A percentile compares a stretch with the other conserved stretches of the same genome.
phyloP scores from a whole-genome alignment of 257 asterid species.

The Nicotiana obtusifolia region DNA sequence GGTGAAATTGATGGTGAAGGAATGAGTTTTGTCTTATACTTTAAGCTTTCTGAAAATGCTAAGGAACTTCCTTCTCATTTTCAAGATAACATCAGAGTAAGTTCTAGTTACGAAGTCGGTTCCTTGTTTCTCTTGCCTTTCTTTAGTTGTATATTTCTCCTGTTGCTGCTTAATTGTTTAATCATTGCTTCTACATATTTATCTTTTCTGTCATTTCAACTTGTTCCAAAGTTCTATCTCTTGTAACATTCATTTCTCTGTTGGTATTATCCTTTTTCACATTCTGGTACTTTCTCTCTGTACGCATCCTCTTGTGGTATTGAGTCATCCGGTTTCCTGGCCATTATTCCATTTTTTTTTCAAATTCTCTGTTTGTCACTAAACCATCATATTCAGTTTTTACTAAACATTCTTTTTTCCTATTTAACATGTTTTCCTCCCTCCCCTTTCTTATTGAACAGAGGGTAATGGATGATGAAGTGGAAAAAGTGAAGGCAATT shows the following conservation, averaged over 20 bases:
- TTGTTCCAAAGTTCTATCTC: background rate
- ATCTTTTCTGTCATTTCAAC: background rate
- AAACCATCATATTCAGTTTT: background rate
- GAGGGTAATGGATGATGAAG: slow-evolving; percentile 72
- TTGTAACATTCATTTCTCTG: background rate
- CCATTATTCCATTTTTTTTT: background rate
- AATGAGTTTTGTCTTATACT: slow-evolving; percentile 42
- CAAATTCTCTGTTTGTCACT: background rate
- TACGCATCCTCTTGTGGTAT: background rate
- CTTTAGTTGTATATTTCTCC: background rate
- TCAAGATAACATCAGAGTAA: slow-evolving; percentile 43
- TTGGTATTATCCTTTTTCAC: background rate
- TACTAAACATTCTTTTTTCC: background rate
- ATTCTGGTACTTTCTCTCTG: background rate
- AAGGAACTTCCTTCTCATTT: slow-evolving; percentile 40
- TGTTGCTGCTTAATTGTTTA: background rate
- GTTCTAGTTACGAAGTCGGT: slow-evolving; percentile 3
- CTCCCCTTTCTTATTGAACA: slow-evolving; percentile 15
- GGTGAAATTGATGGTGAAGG: slow-evolving; percentile 49
- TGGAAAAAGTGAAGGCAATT: slow-evolving; percentile 75
- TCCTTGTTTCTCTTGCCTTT: background rate
- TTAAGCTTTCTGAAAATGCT: slow-evolving; percentile 34
- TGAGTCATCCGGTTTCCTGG: background rate
- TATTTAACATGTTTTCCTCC: background rate
- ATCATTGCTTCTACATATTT: background rate